Base-by-base conservation (phyloP, 352 stramenopile species). In the Blastocystis sp. region DNA sequence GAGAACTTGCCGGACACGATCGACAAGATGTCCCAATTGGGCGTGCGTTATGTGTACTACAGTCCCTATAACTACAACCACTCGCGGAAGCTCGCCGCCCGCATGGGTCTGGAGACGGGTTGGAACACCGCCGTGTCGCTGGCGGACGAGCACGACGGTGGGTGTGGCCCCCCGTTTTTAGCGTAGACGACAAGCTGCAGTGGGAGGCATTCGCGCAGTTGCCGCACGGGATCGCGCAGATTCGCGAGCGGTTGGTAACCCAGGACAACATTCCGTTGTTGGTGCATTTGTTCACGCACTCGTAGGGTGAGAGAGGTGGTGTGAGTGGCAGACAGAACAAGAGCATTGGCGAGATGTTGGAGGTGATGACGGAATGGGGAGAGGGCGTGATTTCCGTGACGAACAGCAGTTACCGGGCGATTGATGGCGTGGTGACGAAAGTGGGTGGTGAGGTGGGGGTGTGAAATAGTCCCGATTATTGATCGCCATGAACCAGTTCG, bases 71-170 rank as follows among this genome's bases (percentile, higher is more conserved):
- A 99, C 87, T 98, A 98, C 95, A 92, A 95, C 7, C 92, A 96
- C 10, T 98, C 94, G 71, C 98, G 98, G 90, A 92, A 98, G 54
- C 90, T 99, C 24, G 96, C 95, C 0, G 94, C 97, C 89, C 97
- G 98, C 90, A 98, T 99, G 95, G 96, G 96, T 63, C 98, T 99
- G 45, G 96, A 98, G 89, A 98, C 97, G 2, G 95, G 97, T 59
- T 99, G 96, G 96, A 99, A 99, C 91, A 98, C 95, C 87, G 96
- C 96, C 0, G 98, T 99, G 80, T 98, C 95, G 14, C 91, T 99
- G 48, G 92, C 95, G 4, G 74, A 84, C 21, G 57, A 84, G 40
- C 42, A 19, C 66, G 74, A 68, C 4, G 74, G 74, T 84, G 45
- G n/a, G 64, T 71, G 24, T n/a, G n/a, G 64, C 38, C n/a, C 6